Evolutionary conservation across 2,329 filamentous ascomycete species (phyloP), one percentile per base, ranked within the genome.

Genomic region (Fusarium nodosum): DNA sequence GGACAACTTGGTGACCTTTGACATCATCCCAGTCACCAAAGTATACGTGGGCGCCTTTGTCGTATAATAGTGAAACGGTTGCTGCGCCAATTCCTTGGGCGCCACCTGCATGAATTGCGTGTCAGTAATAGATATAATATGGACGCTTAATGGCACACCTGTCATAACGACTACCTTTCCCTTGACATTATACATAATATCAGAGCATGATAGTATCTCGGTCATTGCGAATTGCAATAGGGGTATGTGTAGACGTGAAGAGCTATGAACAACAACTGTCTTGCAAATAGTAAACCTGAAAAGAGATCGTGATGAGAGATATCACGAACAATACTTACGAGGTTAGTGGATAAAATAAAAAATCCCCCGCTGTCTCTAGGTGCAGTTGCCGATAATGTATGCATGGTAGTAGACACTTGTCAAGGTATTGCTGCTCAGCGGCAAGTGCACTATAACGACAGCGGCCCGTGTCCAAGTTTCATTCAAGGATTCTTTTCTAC

Each of bases 81-180:
- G 56, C 50, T 3, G 56, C 56, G 24, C 56, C 56, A 13, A 58
- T 58, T 11, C 56, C 56, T 13, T 56, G 56, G 0, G 56, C 56
- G 11, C 56, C 56, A 0, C 56, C 56, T 58, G 18, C 0, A 0
- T 1, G 1, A 1, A 20, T 6, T 1, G 0, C 3, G 1, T 7
- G 16, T 58, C 5, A 58, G 30, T 10, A 12, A 18, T 0, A 4
- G 5, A 20, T 26, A 11, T 0, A 7, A 18, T 2, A 18, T 2
- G 2, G n/a, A 5, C 12, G 1, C 5, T 22, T 2, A 7, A 2
- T 20, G 4, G 3, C 3, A 8, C 42, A 57, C 56, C 56, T 58
- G 56, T 58, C 12, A 58, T 36, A 0, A 58, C 30, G 10, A 58
- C 56, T 4, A 58, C 50, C 7, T 44, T 58, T 0, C 30, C 56